Base-by-base conservation (phyloP, 2,329 filamentous ascomycete species). In the Westerdykella sp. region DNA sequence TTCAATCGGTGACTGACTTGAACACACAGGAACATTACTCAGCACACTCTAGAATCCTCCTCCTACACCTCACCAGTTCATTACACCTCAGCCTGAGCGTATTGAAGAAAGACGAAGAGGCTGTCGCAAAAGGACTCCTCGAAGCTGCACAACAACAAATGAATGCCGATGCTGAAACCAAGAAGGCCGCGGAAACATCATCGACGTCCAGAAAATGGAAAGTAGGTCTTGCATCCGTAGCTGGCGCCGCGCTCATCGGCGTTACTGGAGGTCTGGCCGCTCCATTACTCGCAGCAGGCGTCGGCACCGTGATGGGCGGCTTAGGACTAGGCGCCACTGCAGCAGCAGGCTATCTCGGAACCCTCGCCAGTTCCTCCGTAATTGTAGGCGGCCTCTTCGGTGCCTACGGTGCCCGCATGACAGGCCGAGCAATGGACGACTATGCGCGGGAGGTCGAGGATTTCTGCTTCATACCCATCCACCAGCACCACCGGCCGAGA, bases 381-480 rank as follows among this genome's bases (percentile, higher is more conserved):
- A 73, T 89, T 34, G 84, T 95, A 23, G 91, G 90, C 13, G 81
- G 85, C 31, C 71, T 97, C 32, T 96, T 97, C 59, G 93, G 93
- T 7, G 87, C 93, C n/a, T 95, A 94, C 60, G 86, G 86, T 35
- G 82, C 84, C 1, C 80, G 83, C 30, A 90, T 95, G 75, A 86
- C 85, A 0, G 81, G 83, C 41, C 84, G 89, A 63, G 87, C 90
- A 75, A 85, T 96, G 75, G 87, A 95, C 51, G 76, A 83, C n/a
- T 95, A 94, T 62, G 79, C 85, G 10, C 82, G 81, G 53, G 88
- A 95, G 51, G 83, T 97, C 13, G 81, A 87, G 55, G 90, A 97
- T 59, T 95, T 96, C 65, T 87, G 81, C 0, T 87, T 97, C 56
- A 68, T 95, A 10, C 86, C 88, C 0, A 73, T 95, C 13, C 63